Percentiles rank a stretch among this genome's conserved stretches.
Evolutionary conservation across 2,329 filamentous ascomycete genomes (phyloP).

Genomic region (Lasiodiplodia gonubiensis): DNA sequence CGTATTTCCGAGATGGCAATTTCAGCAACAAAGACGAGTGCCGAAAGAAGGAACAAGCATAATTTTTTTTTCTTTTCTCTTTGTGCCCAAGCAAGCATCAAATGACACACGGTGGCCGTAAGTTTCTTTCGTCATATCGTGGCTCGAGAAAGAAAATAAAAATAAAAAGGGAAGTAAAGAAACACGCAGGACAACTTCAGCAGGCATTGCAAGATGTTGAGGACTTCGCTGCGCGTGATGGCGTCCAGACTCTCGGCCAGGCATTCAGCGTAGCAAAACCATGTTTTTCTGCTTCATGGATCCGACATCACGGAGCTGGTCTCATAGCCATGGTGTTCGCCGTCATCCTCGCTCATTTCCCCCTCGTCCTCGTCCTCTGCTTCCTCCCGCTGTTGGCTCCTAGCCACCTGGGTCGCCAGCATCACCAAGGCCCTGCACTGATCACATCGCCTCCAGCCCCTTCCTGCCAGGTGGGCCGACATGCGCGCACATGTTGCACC

Average conservation of each 20-base stretch:
- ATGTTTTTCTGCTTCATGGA: too few relatives aligned
- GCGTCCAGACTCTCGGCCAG: too few relatives aligned
- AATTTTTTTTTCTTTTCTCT: background rate
- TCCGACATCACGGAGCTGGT: too few relatives aligned
- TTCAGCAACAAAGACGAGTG: background rate
- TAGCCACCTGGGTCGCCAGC: slow-evolving; percentile 6
- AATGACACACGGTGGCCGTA: background rate
- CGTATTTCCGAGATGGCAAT: background rate
- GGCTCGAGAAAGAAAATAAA: background rate
- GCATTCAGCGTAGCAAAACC: too few relatives aligned
- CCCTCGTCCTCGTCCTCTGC: background rate
- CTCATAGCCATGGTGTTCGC: background rate
- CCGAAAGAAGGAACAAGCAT: background rate
- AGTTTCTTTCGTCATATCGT: background rate
- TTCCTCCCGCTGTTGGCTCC: background rate
- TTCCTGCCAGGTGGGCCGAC: background rate
- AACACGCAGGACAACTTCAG: too few relatives aligned
- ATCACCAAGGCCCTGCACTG: slow-evolving; percentile 1
- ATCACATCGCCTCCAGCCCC: background rate
- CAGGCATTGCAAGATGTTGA: too few relatives aligned
- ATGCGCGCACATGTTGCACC: background rate
- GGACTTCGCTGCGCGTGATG: too few relatives aligned
- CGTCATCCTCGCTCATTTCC: background rate
- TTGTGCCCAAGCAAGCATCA: background rate
- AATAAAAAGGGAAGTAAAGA: background rate